Percentiles rank a stretch among this genome's conserved stretches.
phyloP scores from a whole-genome alignment of 768 basidiomycete species.

The Rubroboletus satanas region DNA sequence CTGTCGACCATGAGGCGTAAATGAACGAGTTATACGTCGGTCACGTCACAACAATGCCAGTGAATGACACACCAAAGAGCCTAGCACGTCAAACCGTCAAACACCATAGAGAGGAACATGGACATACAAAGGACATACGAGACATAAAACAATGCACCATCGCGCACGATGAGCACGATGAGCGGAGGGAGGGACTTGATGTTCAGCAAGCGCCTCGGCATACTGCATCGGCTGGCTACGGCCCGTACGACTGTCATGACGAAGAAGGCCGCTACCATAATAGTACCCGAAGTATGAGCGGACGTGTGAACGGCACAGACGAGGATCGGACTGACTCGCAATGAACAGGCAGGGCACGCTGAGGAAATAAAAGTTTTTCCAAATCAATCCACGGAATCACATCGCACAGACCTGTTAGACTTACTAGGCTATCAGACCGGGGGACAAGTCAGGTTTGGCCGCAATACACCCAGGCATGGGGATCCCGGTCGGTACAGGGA shows the following conservation, averaged over 20 bases:
- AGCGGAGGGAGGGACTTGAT: background rate
- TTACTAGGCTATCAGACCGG: background rate
- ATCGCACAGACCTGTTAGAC: background rate
- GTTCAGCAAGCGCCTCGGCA: background rate
- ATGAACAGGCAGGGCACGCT: background rate
- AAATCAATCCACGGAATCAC: background rate
- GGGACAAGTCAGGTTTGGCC: background rate
- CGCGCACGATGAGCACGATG: background rate
- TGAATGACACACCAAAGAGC: background rate
- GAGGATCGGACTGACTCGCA: background rate
- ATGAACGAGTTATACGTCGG: background rate
- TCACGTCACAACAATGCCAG: background rate
- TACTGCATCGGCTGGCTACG: no score
- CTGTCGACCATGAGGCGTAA: background rate
- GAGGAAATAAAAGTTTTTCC: background rate
- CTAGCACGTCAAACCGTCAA: background rate
- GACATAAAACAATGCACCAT: background rate
- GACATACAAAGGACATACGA: background rate
- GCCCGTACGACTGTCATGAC: background rate
- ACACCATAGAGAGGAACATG: background rate
- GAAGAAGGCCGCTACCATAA: background rate
- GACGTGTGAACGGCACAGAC: background rate
- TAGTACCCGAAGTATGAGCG: background rate
- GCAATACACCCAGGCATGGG: background rate
- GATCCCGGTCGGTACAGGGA: background rate